Conservation (phyloP, 768 basidiomycete genomes). For the Pholiota molesta region DNA sequence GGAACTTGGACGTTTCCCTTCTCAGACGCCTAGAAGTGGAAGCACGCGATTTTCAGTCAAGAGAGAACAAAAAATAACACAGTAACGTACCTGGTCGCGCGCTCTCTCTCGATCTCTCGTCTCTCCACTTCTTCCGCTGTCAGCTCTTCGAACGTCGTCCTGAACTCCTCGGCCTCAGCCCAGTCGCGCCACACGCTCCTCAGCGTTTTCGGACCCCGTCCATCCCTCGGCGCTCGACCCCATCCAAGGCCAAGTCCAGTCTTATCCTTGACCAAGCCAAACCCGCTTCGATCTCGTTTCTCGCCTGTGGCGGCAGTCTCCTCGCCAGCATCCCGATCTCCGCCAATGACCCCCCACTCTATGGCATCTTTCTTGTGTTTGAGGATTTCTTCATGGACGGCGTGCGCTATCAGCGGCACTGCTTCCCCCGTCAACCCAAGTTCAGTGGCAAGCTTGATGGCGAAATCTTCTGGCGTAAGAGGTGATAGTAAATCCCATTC, state of each 20-base stretch:
- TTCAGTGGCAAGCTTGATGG: constrained; percentile 78
- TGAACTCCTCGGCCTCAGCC: constrained; percentile 89
- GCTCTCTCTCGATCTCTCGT: constrained; percentile 85
- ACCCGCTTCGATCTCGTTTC: constrained; percentile 50
- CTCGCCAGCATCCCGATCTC: constrained; percentile 40
- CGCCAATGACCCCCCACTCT: constrained; percentile 89
- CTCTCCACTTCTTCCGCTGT: constrained; percentile 90
- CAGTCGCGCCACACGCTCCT: constrained; percentile 95
- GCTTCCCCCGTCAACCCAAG: constrained; percentile 90
- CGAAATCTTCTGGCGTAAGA: constrained; percentile 87
- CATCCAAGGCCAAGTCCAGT: constrained; percentile 79
- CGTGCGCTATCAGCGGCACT: constrained; percentile 86
- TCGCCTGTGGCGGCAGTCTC: constrained; percentile 28
- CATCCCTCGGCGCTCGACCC: constrained; percentile 77
- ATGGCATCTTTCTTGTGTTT: constrained; percentile 95
- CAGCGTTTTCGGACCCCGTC: constrained; percentile 78
- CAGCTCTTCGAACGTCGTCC: constrained; percentile 85
- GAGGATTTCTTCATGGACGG: constrained; percentile 92
- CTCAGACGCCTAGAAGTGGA: constrained; percentile 33
- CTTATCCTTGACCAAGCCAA: constrained; percentile 74
- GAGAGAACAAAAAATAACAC: background rate
- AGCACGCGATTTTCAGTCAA: constrained; percentile 1
- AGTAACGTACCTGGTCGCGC: constrained; percentile 63
- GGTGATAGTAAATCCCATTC: constrained; percentile 98
- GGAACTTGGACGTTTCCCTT: constrained; percentile 46